Percentiles rank a stretch among this genome's conserved stretches.
Conservation (phyloP, 1,139 yeast species). For the Kodamaea sp. region DNA sequence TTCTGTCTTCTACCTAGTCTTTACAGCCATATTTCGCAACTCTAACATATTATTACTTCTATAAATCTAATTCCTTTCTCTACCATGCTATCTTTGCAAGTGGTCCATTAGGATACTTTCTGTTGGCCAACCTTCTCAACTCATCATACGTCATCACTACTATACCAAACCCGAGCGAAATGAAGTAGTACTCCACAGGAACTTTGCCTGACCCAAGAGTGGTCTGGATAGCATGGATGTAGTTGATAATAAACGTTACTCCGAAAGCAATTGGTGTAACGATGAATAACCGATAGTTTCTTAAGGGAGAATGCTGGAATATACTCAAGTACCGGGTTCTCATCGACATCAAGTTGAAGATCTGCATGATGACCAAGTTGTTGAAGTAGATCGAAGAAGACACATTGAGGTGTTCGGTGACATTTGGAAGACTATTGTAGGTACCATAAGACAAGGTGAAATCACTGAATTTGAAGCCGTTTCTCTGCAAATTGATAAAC, state of each 20-base stretch:
- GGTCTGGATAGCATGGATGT: conserved; percentile 44
- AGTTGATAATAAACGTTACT: conserved; percentile 47
- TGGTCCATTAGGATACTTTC: conserved; percentile 39
- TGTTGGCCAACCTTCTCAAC: conserved; percentile 37
- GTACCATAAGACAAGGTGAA: conserved; percentile 42
- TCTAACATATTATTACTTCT: no score
- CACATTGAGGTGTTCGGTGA: conserved; percentile 26
- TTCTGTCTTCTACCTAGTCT: no score
- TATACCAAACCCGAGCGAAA: conserved; percentile 49
- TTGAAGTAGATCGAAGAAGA: conserved; percentile 53
- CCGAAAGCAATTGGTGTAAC: conserved; percentile 42
- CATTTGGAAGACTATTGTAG: conserved; percentile 27
- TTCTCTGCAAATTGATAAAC: conserved; percentile 41
- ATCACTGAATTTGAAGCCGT: conserved; percentile 37
- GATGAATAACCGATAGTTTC: conserved; percentile 31
- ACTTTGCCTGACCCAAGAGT: conserved; percentile 40
- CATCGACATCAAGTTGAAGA: conserved; percentile 48
- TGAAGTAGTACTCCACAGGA: conserved; percentile 51
- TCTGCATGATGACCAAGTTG: conserved; percentile 52
- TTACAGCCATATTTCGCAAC: no score
- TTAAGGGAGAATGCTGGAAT: conserved; percentile 41
- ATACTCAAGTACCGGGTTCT: conserved; percentile 48
- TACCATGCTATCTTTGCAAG: conserved; percentile 47
- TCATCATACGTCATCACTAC: conserved; percentile 45
- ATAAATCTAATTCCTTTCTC: conserved; percentile 1